These are phyloP conservation scores for Dalbergia cochinchinensis DNA, from an alignment of 306 rosid species.

Conservation along the genomic window DNA sequence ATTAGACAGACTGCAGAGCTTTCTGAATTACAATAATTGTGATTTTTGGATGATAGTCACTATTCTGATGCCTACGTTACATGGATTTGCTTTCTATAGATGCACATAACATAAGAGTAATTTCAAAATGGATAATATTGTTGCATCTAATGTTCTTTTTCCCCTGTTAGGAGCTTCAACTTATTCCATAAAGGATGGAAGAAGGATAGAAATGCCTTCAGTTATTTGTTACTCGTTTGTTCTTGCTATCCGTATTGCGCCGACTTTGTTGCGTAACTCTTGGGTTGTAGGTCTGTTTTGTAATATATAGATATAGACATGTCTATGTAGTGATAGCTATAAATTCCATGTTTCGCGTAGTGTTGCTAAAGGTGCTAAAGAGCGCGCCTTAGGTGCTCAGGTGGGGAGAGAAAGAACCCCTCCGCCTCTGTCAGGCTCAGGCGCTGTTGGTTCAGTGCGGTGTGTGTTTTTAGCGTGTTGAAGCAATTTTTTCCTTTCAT, in stretches of 20 bases:
- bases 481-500: too few species aligned
- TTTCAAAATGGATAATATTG: conserved; percentile 32
- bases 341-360: conserved; percentile 16
- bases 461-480: too few species aligned
- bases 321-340: neutral
- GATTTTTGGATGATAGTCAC: conserved; percentile 19
- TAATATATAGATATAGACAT: neutral
- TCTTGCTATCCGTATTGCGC: conserved; percentile 31
- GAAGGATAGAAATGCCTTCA: neutral
- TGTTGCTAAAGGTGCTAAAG: too few species aligned
- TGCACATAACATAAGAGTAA: neutral
- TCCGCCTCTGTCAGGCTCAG: too few species aligned
- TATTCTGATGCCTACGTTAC: conserved; percentile 18
- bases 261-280: conserved; percentile 14
- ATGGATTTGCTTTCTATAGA: conserved; percentile 30
- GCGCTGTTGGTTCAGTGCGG: too few species aligned
- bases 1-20: conserved; percentile 19
- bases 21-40: too few species aligned
- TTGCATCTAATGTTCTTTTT: conserved; percentile 32
- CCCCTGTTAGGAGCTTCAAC: conserved; percentile 14
- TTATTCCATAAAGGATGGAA: conserved; percentile 17
- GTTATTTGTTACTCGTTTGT: conserved; percentile 14
- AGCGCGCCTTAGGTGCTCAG: too few species aligned
- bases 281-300: conserved; percentile 32
- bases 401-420: too few species aligned